These are phyloP conservation scores for Lodderomyces metapsilosis DNA, from an alignment of 1,139 yeast genomes.

Conservation along the genomic window DNA sequence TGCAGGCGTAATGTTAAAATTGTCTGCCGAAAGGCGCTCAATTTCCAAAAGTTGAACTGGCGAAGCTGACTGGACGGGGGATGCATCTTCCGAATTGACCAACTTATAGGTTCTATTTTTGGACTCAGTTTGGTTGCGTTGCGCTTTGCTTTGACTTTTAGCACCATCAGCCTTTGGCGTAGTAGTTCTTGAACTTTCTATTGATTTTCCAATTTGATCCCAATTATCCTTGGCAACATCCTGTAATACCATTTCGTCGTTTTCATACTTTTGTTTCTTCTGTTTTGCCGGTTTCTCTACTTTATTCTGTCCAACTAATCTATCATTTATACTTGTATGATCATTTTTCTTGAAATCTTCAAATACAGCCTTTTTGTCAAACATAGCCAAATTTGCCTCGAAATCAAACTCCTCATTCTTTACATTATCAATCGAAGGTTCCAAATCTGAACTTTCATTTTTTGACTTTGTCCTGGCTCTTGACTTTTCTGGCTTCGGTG, in stretches of 20 bases:
- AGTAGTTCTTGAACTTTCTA: conserved; percentile 10
- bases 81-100: conserved; percentile 22
- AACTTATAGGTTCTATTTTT: conserved; percentile 17
- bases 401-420: conserved; percentile 78
- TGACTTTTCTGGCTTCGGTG: conserved; percentile 6
- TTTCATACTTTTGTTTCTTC: conserved; percentile 53
- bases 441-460: background rate
- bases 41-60: conserved; percentile 83
- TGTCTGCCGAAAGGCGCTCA: conserved; percentile 58
- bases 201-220: conserved; percentile 43
- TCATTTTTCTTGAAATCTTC: conserved; percentile 72
- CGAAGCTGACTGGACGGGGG: conserved; percentile 59
- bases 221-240: conserved; percentile 48
- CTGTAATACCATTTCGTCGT: conserved; percentile 73
- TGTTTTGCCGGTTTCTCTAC: conserved; percentile 28
- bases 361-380: conserved; percentile 79
- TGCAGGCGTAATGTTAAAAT: conserved; percentile 49
- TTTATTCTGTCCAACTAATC: conserved; percentile 78
- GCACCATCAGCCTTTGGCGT: conserved; percentile 8
- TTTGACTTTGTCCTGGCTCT: conserved; percentile 13
- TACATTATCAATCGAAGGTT: conserved; percentile 37
- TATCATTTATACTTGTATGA: conserved; percentile 53
- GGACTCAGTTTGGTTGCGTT: conserved; percentile 4
- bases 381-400: conserved; percentile 75
- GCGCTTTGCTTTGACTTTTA: conserved; percentile 8